A percentile compares a stretch with the other conserved stretches of the same genome.
Evolutionary conservation across 2,329 filamentous ascomycete genomes (phyloP).

Genomic region (Fusarium sp.): DNA sequence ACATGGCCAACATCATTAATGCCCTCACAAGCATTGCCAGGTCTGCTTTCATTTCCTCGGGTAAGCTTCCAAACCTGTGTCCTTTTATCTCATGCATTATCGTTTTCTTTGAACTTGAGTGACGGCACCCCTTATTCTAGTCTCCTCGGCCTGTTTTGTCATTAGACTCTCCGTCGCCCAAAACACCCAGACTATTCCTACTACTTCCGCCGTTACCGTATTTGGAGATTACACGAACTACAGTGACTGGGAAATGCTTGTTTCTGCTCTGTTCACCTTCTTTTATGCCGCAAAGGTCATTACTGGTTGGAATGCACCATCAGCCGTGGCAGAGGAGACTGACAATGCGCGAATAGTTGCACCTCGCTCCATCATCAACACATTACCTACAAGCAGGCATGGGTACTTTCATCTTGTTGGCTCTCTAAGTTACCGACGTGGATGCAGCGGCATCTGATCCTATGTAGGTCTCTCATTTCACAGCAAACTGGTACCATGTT

Average conservation of each 20-base stretch:
- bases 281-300: not conserved
- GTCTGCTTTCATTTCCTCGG: not conserved
- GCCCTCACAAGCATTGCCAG: not conserved
- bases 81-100: not conserved
- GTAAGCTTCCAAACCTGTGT: not conserved
- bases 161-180: not conserved
- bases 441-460: not conserved
- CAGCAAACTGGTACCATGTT: not conserved
- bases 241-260: not conserved
- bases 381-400: not conserved
- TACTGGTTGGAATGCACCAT: not conserved
- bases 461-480: not conserved
- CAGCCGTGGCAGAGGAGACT: not conserved
- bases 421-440: not conserved
- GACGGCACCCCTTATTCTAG: not conserved
- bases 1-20: not conserved
- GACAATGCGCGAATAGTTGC: not conserved
- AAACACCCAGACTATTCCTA: not conserved
- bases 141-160: not conserved
- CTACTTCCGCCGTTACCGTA: not conserved
- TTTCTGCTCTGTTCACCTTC: not conserved
- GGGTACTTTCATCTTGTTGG: not conserved
- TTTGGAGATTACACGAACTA: not conserved
- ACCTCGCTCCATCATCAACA: not conserved
- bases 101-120: not conserved